These are phyloP conservation scores for Phyllosticta paracitricarpa DNA, from an alignment of 2,329 filamentous ascomycete species.

Conservation along the genomic window DNA sequence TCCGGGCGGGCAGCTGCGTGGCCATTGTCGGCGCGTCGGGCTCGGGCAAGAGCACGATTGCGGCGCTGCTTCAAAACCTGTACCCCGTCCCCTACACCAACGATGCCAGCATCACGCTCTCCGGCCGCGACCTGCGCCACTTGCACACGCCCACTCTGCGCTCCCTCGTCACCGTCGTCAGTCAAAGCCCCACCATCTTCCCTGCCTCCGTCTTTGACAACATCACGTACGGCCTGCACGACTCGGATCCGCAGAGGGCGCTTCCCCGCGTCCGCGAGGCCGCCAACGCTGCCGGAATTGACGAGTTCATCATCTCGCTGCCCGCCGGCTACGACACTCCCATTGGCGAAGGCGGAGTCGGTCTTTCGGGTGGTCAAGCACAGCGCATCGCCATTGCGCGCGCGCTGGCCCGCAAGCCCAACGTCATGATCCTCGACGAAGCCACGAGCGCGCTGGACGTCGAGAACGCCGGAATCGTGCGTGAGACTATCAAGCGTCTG, in stretches of 20 bases:
- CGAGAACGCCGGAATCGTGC: constrained; percentile 54
- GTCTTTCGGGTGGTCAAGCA: constrained; percentile 70
- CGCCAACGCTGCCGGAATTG: constrained; percentile 53
- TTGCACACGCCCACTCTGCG: constrained; percentile 54
- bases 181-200: constrained; percentile 67
- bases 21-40: constrained; percentile 79
- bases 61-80: constrained; percentile 63
- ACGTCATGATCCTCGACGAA: constrained; percentile 73
- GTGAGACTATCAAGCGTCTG: constrained; percentile 50
- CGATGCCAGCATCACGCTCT: constrained; percentile 45
- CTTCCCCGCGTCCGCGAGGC: constrained; percentile 36
- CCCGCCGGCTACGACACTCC: constrained; percentile 61
- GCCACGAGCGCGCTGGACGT: constrained; percentile 73
- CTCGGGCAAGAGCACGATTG: constrained; percentile 82
- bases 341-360: constrained; percentile 66
- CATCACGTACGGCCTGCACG: constrained; percentile 66
- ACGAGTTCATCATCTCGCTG: constrained; percentile 66
- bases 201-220: constrained; percentile 68
- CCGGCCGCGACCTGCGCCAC: constrained; percentile 44
- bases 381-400: constrained; percentile 75
- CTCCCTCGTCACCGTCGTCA: constrained; percentile 54
- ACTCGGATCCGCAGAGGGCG: constrained; percentile 42
- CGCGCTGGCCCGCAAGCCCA: constrained; percentile 61
- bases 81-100: constrained; percentile 36
- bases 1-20: constrained; percentile 54